phyloP scores from a whole-genome alignment of 179 eudicot genomes.

The Carnegiea gigantea region DNA sequence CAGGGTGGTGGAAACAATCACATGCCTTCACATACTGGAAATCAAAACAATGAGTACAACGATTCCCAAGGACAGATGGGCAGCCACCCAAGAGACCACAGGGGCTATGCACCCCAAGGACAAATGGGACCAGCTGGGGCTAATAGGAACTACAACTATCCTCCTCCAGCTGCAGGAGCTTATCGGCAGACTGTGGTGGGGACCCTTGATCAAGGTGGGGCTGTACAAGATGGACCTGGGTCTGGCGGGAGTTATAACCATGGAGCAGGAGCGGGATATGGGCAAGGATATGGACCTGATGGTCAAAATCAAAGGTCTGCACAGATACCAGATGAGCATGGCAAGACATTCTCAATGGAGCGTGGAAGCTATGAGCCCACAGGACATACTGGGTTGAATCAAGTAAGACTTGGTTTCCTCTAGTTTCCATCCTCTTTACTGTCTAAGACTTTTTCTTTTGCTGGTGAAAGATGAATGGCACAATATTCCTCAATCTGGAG shows the following conservation, averaged over 20 bases:
- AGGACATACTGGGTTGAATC: constrained; percentile 35
- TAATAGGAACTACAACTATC: constrained; percentile 20
- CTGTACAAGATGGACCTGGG: constrained; percentile 37
- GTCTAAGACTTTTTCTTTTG: background rate
- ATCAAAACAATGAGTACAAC: constrained; percentile 36
- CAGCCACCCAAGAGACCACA: constrained; percentile 21
- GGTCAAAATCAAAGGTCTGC: constrained; percentile 33
- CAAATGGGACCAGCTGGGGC: constrained; percentile 21
- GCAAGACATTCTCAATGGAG: constrained; percentile 32
- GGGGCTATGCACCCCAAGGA: constrained; percentile 20
- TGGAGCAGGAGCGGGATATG: constrained; percentile 29
- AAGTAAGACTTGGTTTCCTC: constrained; percentile 35
- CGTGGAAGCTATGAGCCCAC: constrained; percentile 33
- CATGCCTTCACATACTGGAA: constrained; percentile 45
- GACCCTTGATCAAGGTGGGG: constrained; percentile 29
- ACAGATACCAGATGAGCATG: constrained; percentile 32
- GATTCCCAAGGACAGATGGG: constrained; percentile 40
- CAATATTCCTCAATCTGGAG: background rate
- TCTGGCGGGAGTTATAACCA: constrained; percentile 33
- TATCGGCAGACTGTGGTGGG: constrained; percentile 36
- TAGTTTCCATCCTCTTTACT: background rate
- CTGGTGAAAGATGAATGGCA: background rate
- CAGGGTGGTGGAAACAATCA: constrained; percentile 30
- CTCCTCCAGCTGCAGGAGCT: constrained; percentile 29
- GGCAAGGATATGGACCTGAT: constrained; percentile 28